Evolutionary conservation across 2,329 filamentous ascomycete genomes (phyloP).

Genomic region (Colletotrichum graminicola): DNA sequence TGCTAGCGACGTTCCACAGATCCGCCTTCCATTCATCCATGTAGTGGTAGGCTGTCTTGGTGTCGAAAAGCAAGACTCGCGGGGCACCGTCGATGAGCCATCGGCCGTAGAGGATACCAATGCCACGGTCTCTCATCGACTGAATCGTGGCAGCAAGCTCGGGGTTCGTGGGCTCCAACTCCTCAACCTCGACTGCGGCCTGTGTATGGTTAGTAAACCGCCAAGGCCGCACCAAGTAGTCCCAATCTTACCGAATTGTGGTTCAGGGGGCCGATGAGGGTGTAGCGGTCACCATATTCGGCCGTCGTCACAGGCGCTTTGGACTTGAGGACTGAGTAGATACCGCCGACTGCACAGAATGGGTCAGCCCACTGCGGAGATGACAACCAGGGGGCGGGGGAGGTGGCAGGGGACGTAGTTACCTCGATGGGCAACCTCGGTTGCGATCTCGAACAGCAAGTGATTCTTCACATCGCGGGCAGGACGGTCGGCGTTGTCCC

Average conservation of each 20-base stretch:
- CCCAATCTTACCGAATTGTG: conserved; percentile 78
- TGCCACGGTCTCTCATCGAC: conserved; percentile 92
- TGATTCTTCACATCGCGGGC: conserved; percentile 90
- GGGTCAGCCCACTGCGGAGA: conserved; percentile 45
- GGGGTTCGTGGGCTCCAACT: conserved; percentile 84
- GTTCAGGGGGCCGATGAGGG: conserved; percentile 94
- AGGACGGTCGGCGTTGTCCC: conserved; percentile 39
- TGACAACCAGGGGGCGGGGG: conserved; percentile 12
- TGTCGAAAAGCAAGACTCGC: conserved; percentile 93
- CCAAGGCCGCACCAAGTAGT: neutral
- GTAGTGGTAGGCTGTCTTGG: conserved; percentile 90
- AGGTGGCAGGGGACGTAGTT: conserved; percentile 56
- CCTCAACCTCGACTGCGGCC: conserved; percentile 98
- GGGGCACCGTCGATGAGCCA: conserved; percentile 99
- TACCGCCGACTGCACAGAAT: conserved; percentile 82
- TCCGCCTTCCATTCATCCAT: conserved; percentile 98
- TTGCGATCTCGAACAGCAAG: conserved; percentile 95
- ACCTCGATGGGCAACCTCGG: conserved; percentile 97
- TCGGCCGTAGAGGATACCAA: conserved; percentile 90
- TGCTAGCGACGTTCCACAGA: conserved; percentile 91
- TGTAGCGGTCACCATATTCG: conserved; percentile 98
- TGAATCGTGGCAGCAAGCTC: conserved; percentile 86
- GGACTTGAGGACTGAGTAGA: conserved; percentile 99
- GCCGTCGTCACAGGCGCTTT: conserved; percentile 98
- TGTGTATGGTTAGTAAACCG: conserved; percentile 52